A percentile compares a stretch with the other conserved stretches of the same genome.
phyloP scores from a whole-genome alignment of 1,284 basidiomycete species.

The Puccinia hordei region DNA sequence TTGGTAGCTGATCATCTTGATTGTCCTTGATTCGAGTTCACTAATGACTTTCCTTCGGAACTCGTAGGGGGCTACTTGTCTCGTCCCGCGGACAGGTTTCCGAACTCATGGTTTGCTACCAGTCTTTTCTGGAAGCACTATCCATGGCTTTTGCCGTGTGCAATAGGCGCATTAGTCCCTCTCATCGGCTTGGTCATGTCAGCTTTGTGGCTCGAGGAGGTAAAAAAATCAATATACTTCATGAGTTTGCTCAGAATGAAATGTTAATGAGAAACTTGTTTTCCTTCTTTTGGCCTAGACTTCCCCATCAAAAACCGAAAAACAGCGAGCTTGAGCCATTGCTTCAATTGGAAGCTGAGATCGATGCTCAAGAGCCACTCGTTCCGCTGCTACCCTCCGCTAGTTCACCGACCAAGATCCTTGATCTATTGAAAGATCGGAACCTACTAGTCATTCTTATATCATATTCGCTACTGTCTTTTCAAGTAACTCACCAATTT shows the following conservation, averaged over 20 bases:
- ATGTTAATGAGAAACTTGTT: background rate
- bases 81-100: background rate
- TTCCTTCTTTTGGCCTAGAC: background rate
- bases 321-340: background rate
- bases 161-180: background rate
- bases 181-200: background rate
- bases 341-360: background rate
- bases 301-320: background rate
- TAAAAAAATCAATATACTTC: background rate
- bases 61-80: constrained; percentile 24
- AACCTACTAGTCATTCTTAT: constrained; percentile 3
- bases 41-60: background rate
- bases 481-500: background rate
- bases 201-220: constrained; percentile 25
- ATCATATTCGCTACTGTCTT: constrained; percentile 20
- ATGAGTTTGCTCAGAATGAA: too few relatives aligned
- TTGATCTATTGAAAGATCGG: constrained; percentile 11
- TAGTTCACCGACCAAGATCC: background rate
- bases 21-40: background rate
- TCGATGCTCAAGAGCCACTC: constrained; percentile 8
- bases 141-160: constrained; percentile 30
- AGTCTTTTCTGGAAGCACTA: constrained; percentile 12
- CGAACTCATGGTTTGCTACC: constrained; percentile 14
- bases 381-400: background rate
- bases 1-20: constrained; percentile 23